phyloP scores from a whole-genome alignment of 2,329 filamentous ascomycete species.

The Exophiala sp. region DNA sequence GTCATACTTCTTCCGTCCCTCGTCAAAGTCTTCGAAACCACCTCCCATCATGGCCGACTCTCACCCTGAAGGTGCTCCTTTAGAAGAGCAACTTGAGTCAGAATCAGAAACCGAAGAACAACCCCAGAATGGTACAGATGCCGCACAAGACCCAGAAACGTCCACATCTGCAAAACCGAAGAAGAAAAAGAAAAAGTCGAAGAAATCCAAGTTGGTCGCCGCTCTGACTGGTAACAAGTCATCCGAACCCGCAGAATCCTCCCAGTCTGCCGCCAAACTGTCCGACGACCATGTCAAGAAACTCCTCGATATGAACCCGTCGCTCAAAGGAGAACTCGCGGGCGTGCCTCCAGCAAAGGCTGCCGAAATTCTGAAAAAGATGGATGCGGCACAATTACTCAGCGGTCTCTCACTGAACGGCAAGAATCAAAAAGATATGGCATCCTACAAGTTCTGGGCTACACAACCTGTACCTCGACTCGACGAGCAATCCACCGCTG shows the following conservation, averaged over 20 bases:
- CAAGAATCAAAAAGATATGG: conserved; percentile 95
- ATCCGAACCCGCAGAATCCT: conserved; percentile 17
- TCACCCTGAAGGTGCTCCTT: conserved; percentile 6
- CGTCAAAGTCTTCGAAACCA: background rate
- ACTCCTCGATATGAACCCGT: conserved; percentile 51
- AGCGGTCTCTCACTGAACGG: conserved; percentile 64
- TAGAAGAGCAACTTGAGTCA: conserved; percentile 18
- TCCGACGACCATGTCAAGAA: conserved; percentile 22
- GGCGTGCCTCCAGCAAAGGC: conserved; percentile 62
- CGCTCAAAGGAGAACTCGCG: conserved; percentile 70
- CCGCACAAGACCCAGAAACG: conserved; percentile 5
- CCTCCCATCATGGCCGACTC: conserved; percentile 11
- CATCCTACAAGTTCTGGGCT: conserved; percentile 96
- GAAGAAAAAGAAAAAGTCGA: conserved; percentile 30
- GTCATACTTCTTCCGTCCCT: background rate
- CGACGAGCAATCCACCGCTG: conserved; percentile 52
- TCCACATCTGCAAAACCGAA: conserved; percentile 11
- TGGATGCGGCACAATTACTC: conserved; percentile 48
- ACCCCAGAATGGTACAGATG: conserved; percentile 8
- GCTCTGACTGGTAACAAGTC: conserved; percentile 20
- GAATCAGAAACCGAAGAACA: conserved; percentile 26
- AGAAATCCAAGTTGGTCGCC: conserved; percentile 26
- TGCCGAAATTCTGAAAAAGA: conserved; percentile 48
- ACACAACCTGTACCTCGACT: conserved; percentile 94
- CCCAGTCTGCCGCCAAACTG: conserved; percentile 21